Evolutionary conservation across 768 basidiomycete genomes (phyloP), one percentile per base, ranked within the genome.

Genomic region (Pholiota molesta): DNA sequence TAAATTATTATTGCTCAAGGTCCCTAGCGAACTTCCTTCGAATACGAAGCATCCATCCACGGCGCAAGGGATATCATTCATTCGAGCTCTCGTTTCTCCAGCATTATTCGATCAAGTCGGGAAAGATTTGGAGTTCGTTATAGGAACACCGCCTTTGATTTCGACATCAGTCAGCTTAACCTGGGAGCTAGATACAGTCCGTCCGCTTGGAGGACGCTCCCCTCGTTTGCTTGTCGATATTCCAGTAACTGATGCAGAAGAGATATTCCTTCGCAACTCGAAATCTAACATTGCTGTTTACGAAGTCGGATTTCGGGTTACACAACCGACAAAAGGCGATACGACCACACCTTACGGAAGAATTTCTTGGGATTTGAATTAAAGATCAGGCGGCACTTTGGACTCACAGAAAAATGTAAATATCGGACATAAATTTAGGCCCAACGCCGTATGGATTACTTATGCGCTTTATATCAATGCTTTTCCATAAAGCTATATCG

Each of bases 291-390:
- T 73, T 8, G 80, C 81, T 3, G 79, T 88, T 0, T 83, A 79
- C 59, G 87, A 89, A 65, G 76, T 89, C 2, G 86, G 76, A 0
- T 80, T 89, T 59, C 74, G 62, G 52, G 79, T 86, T 1, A 66
- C 61, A 2, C 67, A 66, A 5, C 69, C 70, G 8, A 71, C 71
- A 14, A 69, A 66, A n/a, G 79, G 75, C 16, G 69, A 64, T 49
- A 68, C 71, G 1, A 69, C 55, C 5, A 86, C 82, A 1, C 84
- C 83, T 14, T 86, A 81, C 60, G 84, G 83, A 11, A 82, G 74
- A 66, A 75, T 86, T 33, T 77, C 78, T 5, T 86, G 81, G 67
- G 60, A 62, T 55, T 35, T 37, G 35, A 37, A 37, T 37, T 37
- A 11, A 37, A 37, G 35, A 37, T 37, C 35, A 9, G 13, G 9